A percentile compares a stretch with the other conserved stretches of the same genome.
These are phyloP conservation scores for Collybia nuda DNA, from an alignment of 768 basidiomycete genomes.

Conservation along the genomic window DNA sequence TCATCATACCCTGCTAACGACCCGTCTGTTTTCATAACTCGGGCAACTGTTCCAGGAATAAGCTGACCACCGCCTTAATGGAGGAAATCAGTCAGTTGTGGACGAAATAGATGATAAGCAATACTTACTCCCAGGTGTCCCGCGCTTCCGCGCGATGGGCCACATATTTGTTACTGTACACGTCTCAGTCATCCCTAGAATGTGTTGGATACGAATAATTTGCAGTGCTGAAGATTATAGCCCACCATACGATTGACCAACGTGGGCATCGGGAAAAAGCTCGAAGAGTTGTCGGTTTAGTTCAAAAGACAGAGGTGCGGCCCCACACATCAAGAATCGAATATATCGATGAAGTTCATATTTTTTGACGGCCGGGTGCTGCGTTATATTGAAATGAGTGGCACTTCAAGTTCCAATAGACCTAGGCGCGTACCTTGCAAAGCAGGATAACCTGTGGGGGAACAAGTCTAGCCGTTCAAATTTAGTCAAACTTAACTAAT, in stretches of 20 bases:
- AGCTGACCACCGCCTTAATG: conserved; percentile 47
- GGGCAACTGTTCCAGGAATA: conserved; percentile 55
- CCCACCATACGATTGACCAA: conserved; percentile 59
- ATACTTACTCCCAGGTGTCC: conserved; percentile 48
- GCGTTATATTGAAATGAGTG: background rate
- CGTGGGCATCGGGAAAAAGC: conserved; percentile 50
- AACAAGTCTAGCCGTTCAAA: conserved; percentile 38
- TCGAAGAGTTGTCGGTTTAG: conserved; percentile 46
- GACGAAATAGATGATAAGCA: too few relatives aligned
- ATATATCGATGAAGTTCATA: conserved; percentile 44
- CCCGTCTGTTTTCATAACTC: conserved; percentile 59
- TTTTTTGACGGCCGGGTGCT: conserved; percentile 54
- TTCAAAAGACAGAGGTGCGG: conserved; percentile 57
- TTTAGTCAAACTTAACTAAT: background rate
- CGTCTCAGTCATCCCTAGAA: conserved; percentile 65
- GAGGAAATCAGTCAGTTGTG: too few relatives aligned
- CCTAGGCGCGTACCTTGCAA: conserved; percentile 42
- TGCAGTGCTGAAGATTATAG: background rate
- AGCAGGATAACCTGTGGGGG: conserved; percentile 58
- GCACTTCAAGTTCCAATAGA: too few relatives aligned
- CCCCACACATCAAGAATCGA: conserved; percentile 51
- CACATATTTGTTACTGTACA: conserved; percentile 52
- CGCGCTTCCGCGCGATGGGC: conserved; percentile 44
- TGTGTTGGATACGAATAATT: background rate
- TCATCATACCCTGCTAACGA: conserved; percentile 53